Evolutionary conservation across 2,329 filamentous ascomycete species (phyloP), one percentile per base, ranked within the genome.

Genomic region (Pseudogymnoascus sp.): DNA sequence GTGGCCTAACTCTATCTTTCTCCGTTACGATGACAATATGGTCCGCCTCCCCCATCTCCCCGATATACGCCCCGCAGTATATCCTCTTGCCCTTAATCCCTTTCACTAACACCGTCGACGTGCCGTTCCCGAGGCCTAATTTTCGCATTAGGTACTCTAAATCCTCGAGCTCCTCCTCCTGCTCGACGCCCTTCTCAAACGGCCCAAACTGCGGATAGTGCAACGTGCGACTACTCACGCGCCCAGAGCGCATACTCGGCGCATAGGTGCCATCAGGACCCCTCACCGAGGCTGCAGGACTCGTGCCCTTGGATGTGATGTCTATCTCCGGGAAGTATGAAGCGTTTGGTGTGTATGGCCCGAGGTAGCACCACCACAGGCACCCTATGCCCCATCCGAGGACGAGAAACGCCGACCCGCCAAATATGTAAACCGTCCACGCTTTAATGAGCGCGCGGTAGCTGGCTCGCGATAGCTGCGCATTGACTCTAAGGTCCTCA

Each of bases 11-110:
- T n/a, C 50, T 56, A 19, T 56, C 50, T 29, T 56, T 56, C 26
- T 56, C 50, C 3, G 50, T 56, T n/a, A 56, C 50, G 19, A 56
- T 56, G 29, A 56, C 50, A 33, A 56, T 56, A 56, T 56, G 50
- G 19, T 56, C 50, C 5, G 29, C 26, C 5, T 56, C 50, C n/a
- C 50, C 50, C 50, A 56, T 33, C 4, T 56, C 50, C 26, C 50
- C 50, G 1, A 56, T 6, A 7, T 56, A 56, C 5, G 29, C 50
- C 26, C 50, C 50, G 10, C 50, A 56, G 50, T 56, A 56, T 56
- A 56, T 56, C n/a, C 50, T 56, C 26, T 56, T 56, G n/a, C 50
- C 50, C 26, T 56, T 56, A 56, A 56, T 33, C 50, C 50, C 50
- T 2, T 56, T 56, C 8, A 56, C 50, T 29, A 56, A 26, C 11